These are phyloP conservation scores for Colletotrichum sp. DNA, from an alignment of 2,329 filamentous ascomycete genomes.

Conservation along the genomic window DNA sequence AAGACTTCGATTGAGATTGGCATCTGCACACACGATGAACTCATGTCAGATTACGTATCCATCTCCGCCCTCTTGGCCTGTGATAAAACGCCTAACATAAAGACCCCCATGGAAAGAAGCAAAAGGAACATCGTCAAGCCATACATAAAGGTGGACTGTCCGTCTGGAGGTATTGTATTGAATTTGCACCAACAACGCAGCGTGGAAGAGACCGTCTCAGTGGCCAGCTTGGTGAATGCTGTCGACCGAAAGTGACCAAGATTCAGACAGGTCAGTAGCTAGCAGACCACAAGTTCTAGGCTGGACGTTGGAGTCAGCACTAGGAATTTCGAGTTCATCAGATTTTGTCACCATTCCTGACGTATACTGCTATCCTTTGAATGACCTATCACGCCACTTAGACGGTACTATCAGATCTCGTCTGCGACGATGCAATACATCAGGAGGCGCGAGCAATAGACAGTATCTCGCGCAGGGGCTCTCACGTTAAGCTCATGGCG, in stretches of 20 bases:
- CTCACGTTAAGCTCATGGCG: neutral
- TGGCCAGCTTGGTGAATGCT: neutral
- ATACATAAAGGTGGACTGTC: neutral
- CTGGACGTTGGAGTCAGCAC: neutral
- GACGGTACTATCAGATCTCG: neutral
- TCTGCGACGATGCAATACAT: neutral
- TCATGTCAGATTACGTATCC: neutral
- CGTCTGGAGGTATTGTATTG: neutral
- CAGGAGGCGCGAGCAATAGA: neutral
- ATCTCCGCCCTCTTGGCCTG: neutral
- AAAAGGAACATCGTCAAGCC: neutral
- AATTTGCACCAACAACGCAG: neutral
- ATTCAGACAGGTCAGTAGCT: neutral
- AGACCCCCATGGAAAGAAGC: neutral
- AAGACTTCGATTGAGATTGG: neutral
- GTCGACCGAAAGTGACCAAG: neutral
- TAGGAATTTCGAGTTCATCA: neutral
- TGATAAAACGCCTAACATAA: neutral
- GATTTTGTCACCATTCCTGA: neutral
- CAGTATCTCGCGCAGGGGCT: neutral
- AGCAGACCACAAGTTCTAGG: neutral
- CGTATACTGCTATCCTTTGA: neutral
- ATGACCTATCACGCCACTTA: neutral
- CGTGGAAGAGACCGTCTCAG: neutral
- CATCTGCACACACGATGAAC: neutral